Evolutionary conservation across 2,329 filamentous ascomycete species (phyloP), one percentile per base, ranked within the genome.

Genomic region (Fusarium albidum): DNA sequence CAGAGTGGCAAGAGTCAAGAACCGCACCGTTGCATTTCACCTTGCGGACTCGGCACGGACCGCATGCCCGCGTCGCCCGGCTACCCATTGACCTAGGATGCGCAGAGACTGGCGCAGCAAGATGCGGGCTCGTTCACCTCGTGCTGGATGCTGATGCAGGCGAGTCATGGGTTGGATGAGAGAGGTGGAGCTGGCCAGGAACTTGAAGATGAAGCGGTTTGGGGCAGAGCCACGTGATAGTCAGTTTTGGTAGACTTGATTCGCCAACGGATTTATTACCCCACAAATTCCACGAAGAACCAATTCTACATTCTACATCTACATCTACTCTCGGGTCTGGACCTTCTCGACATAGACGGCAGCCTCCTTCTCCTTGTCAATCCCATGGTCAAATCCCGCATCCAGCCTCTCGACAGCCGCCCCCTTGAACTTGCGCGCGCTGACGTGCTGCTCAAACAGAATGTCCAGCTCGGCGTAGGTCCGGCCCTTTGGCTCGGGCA

Each of bases 381-480:
- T 46, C 7, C 28, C 27, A 5, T 35, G 35, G 8, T 55, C 49
- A 14, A 55, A 44, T 21, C 52, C 41, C 2, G 57, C 59, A 45
- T 69, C 68, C 6, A 73, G 6, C 3, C 61, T 42, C 45, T 68
- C 69, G 26, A 75, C 59, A n/a, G 63, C 40, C 0, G 72, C 70
- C 6, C 56, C 62, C 51, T 64, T 66, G 45, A 78, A 81, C 52
- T 76, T 75, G 54, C 77, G 69, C 2, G 79, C 76, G 17, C 73
- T 66, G 9, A 78, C 66, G 9, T 67, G 61, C 18, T 72, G 67
- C 58, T 82, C 78, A 61, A 86, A 86, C 53, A 86, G 68, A 10
- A 79, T 68, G 44, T 85, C 82, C 3, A 86, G 73, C 68, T 86
- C 83, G 31, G 77, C 80, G 44, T 81, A 79, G 0, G 80, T 82